Base-by-base conservation (phyloP, 495 filamentous ascomycete species). In the Lophium mytilinum region DNA sequence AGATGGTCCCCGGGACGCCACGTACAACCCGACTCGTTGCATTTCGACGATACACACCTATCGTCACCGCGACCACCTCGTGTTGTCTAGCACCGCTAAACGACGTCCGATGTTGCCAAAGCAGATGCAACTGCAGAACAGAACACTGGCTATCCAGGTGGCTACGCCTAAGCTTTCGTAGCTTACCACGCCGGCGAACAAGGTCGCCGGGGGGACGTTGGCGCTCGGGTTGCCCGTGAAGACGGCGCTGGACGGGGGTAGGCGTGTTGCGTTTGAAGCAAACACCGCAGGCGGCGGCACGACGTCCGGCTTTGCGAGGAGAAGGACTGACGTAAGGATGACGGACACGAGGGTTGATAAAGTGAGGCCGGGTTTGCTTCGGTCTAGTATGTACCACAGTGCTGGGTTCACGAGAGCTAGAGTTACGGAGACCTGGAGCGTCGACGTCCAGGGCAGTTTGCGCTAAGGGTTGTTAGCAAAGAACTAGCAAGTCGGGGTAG, bases 331-430 rank as follows among this genome's bases (percentile, higher is more conserved):
- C 40, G 90, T 87, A 4, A 92, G 92, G 2, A 74, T 71, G 51
- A 92, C 50, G 1, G 87, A 85, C n/a, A 93, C 84, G 0, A 81
- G 66, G 4, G 81, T 72, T 0, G 87, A 86, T 42, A 96, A 74
- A 40, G 90, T 57, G 68, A 96, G 89, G 15, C 93, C 93, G 12
- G 88, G 79, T 63, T 81, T 83, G 21, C 89, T 90, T 42, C 92
- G 87, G 74, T 98, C 93, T 65, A 98, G 83, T 21, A 97, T 76
- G 68, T 94, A 97, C 93, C 93, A 98, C 21, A 98, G 76, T 19
- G 92, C 88, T 3, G 93, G 91, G 66, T 97, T 98, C 5, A 85
- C 89, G 52, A 97, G 83, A 3, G 91, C 88, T 9, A 98, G 83
- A 0, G 91, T 94, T 5, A 95, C 67, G 3, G 93, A 95, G 47